Evolutionary conservation across 2,329 filamentous ascomycete genomes (phyloP).

Genomic region (Sporothrix phasma): DNA sequence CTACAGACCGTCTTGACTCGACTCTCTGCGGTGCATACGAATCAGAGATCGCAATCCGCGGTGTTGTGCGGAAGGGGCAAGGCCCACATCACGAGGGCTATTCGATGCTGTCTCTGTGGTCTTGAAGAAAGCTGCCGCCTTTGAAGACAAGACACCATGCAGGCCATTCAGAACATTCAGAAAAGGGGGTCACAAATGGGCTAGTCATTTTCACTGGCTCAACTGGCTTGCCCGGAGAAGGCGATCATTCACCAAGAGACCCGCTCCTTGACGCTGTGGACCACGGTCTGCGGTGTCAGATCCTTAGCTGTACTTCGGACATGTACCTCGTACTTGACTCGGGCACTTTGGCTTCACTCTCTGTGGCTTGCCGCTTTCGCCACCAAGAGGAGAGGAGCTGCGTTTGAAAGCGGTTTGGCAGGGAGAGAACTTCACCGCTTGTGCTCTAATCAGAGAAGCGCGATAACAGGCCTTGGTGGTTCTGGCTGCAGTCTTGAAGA

Average conservation of each 20-base stretch:
- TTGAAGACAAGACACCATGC: no score
- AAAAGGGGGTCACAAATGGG: neutral
- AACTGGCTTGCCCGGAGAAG: neutral
- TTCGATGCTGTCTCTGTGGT: neutral
- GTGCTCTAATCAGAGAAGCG: neutral
- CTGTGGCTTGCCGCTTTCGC: neutral
- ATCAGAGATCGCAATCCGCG: neutral
- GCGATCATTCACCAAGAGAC: conserved; percentile 1
- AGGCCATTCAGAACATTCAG: neutral
- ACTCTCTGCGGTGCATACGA: neutral
- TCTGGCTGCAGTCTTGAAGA: neutral
- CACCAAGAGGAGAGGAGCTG: neutral
- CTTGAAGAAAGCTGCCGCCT: no score
- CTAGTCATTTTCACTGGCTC: neutral
- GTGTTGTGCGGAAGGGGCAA: neutral
- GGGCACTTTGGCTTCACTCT: neutral
- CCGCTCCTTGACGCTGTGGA: neutral
- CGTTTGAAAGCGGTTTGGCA: neutral
- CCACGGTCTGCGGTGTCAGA: neutral
- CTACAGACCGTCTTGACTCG: neutral
- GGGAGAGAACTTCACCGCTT: neutral
- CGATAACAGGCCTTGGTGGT: neutral
- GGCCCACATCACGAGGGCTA: neutral
- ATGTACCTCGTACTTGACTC: no score
- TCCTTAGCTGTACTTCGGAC: neutral